Conservation (phyloP, 1,284 basidiomycete genomes). For the Rhizoctonia solani region DNA sequence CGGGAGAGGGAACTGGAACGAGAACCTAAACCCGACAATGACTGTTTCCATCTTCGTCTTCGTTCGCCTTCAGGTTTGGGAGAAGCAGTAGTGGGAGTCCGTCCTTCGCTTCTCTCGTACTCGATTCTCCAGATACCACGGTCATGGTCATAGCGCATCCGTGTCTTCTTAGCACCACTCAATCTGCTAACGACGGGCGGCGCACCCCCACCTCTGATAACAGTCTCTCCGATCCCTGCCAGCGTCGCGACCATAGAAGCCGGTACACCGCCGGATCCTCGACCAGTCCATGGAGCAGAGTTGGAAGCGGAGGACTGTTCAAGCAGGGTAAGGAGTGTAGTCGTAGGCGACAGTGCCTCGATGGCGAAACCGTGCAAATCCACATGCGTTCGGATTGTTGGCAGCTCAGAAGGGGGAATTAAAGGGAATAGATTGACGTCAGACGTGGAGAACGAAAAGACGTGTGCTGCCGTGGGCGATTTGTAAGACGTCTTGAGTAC, state of each 20-base stretch:
- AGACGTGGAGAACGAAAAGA: conserved; percentile 94
- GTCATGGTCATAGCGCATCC: conserved; percentile 86
- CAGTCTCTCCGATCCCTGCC: conserved; percentile 90
- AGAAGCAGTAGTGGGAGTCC: background rate
- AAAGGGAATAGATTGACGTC: conserved; percentile 84
- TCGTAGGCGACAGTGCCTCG: conserved; percentile 92
- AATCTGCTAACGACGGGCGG: conserved; percentile 89
- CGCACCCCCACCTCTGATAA: conserved; percentile 86
- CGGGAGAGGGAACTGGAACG: background rate
- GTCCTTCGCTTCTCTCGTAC: conserved; percentile 65
- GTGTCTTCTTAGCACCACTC: conserved; percentile 72
- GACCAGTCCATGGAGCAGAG: background rate
- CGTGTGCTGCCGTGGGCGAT: conserved; percentile 91
- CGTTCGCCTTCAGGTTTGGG: background rate
- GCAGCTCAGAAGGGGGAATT: conserved; percentile 71
- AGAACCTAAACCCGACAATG: background rate
- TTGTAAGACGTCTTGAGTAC: conserved; percentile 96
- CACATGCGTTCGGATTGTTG: conserved; percentile 89
- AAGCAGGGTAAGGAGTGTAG: conserved; percentile 90
- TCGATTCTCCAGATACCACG: conserved; percentile 81
- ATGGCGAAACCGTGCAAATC: conserved; percentile 98
- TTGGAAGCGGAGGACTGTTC: conserved; percentile 87
- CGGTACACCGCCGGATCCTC: conserved; percentile 93
- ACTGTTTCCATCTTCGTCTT: background rate
- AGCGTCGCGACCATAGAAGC: conserved; percentile 86